A percentile compares a stretch with the other conserved stretches of the same genome.
phyloP scores from a whole-genome alignment of 805 yeast species.

The Wickerhamomyces queroliae region DNA sequence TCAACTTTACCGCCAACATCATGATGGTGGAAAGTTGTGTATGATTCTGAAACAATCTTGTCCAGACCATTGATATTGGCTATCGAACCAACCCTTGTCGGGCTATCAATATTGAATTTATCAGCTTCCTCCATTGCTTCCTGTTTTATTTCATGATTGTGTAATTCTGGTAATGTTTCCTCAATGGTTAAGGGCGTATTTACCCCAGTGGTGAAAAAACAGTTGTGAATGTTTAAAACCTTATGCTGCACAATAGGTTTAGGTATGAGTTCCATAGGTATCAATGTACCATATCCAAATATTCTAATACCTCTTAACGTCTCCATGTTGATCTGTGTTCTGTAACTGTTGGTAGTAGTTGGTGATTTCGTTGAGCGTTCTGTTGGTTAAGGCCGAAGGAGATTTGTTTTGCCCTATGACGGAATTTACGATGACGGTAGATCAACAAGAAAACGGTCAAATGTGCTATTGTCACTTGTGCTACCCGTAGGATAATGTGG shows the following conservation, averaged over 20 bases:
- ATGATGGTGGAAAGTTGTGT: background rate
- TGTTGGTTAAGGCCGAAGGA: too few relatives aligned
- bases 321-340: too few relatives aligned
- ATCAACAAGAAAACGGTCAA: too few relatives aligned
- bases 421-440: too few relatives aligned
- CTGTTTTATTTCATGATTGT: background rate
- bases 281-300: constrained; percentile 11
- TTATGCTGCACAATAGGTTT: too few relatives aligned
- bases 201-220: too few relatives aligned
- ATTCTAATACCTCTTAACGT: constrained; percentile 5
- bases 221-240: too few relatives aligned
- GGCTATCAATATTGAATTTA: constrained; percentile 3
- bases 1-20: background rate
- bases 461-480: too few relatives aligned
- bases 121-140: background rate
- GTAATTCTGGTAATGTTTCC: background rate
- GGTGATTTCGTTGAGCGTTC: too few relatives aligned
- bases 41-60: constrained; percentile 1
- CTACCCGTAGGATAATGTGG: too few relatives aligned
- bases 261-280: constrained; percentile 7
- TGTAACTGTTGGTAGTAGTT: too few relatives aligned
- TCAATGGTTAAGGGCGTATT: background rate
- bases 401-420: too few relatives aligned
- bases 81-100: constrained; percentile 5
- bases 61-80: background rate